Evolutionary conservation across 257 asterid species (phyloP).

Genomic region (Solanum lycopersicoides): DNA sequence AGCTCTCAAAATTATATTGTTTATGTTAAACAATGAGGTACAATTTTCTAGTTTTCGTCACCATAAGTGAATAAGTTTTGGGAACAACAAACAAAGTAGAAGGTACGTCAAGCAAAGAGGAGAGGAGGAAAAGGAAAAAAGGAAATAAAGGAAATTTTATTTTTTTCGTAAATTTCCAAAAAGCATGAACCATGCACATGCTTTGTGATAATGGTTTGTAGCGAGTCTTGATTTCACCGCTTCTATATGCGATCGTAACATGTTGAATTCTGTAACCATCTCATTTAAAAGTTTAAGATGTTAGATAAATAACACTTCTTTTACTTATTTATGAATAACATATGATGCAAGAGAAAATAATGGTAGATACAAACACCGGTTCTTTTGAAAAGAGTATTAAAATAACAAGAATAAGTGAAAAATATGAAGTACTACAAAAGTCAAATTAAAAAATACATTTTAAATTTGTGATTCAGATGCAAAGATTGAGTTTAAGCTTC

Average conservation of each 20-base stretch:
- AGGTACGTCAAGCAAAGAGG: background rate
- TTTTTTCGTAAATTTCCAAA: too few species aligned
- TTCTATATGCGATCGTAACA: too few species aligned
- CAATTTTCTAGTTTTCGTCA: background rate
- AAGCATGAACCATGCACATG: background rate
- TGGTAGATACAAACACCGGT: background rate
- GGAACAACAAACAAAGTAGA: background rate
- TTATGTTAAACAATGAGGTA: background rate
- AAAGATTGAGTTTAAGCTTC: background rate
- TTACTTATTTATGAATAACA: background rate
- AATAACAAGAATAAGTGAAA: background rate
- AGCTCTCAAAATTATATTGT: background rate
- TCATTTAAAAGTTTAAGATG: background rate
- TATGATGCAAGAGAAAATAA: background rate
- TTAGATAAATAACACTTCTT: background rate
- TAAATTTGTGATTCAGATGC: background rate
- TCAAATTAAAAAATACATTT: background rate
- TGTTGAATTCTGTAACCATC: too few species aligned
- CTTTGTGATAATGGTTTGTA: background rate
- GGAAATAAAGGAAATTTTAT: too few species aligned
- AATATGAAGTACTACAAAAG: background rate
- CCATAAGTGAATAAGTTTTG: background rate
- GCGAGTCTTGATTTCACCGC: too few species aligned
- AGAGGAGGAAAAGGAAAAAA: background rate
- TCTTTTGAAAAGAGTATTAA: background rate